Conservation (phyloP, 768 basidiomycete genomes). For the Suillus hirtellus region DNA sequence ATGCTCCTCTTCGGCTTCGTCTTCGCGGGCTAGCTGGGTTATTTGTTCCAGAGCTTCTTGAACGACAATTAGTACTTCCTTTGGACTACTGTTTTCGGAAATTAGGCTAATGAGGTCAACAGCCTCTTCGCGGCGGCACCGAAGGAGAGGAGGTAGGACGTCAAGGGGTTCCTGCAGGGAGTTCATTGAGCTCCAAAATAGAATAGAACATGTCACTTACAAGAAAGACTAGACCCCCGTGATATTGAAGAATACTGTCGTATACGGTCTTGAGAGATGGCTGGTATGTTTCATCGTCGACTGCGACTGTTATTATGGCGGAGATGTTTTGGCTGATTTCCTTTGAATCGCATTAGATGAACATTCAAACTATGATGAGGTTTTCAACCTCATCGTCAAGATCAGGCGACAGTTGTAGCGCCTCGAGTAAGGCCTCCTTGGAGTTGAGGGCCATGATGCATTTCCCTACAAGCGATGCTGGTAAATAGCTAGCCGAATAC, state of each 20-base stretch:
- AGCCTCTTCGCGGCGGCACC: constrained; percentile 30
- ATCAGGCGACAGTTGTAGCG: constrained; percentile 21
- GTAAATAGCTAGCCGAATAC: too few species aligned
- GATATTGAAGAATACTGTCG: constrained; percentile 17
- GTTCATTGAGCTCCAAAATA: neutral
- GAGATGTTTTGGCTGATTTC: constrained; percentile 19
- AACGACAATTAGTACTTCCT: constrained; percentile 42
- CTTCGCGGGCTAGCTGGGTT: constrained; percentile 14
- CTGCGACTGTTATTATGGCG: constrained; percentile 23
- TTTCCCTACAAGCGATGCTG: too few species aligned
- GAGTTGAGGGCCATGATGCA: constrained; percentile 1
- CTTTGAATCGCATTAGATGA: constrained; percentile 15
- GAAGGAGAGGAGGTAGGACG: constrained; percentile 37
- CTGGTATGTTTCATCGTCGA: constrained; percentile 3
- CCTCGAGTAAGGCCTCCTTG: constrained; percentile 18
- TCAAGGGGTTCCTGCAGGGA: constrained; percentile 40
- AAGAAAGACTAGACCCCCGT: constrained; percentile 18
- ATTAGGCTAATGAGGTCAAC: constrained; percentile 35
- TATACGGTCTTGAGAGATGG: constrained; percentile 22
- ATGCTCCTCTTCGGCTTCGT: constrained; percentile 24
- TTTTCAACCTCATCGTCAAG: constrained; percentile 25
- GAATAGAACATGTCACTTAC: constrained; percentile 12
- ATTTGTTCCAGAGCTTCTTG: constrained; percentile 42
- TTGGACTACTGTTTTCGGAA: constrained; percentile 34
- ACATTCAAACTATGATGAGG: neutral